Evolutionary conservation across 106 monocot genomes (phyloP), one percentile per base, ranked within the genome.

Genomic region (Hemerocallis citrina): DNA sequence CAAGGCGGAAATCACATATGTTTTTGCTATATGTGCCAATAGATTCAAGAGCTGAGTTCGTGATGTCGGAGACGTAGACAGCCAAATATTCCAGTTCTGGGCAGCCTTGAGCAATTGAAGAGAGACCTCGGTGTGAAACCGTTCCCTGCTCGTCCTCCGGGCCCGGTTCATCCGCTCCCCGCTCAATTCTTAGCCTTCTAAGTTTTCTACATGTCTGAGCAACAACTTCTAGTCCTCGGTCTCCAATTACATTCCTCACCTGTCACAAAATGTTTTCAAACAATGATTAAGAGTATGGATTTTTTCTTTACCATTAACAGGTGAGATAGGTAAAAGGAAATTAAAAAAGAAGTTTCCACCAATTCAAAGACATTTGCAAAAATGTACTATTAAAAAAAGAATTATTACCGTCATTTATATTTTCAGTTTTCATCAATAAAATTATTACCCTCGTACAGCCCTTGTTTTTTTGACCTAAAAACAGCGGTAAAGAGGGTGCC

Each of bases 201-300:
- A 96, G 74, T 61, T 39, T 81, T 75, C 70, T 87, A 55, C 96
- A 91, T 17, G 75, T 87, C 44, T 79, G 65, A 36, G 77, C 75
- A 40, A 96, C 76, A 42, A 96, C 77, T 68, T 79, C 81, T 6
- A 96, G 41, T 27, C 91, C 91, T 35, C 87, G 71, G 57, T 91
- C 96, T 35, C 90, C 87, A 62, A 96, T 96, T 11, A 87, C 87
- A 70, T 96, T 75, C 68, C 90, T 70, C 42, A 84, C 84, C 95
- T 95, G 54, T 31, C 7, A 60, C 3, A 58, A 36, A 19, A 43
- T n/a, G n/a, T 56, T 32, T 32, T 14, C 7, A 56, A 37, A n/a
- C n/a, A n/a, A n/a, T n/a, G n/a, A n/a, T n/a, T n/a, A n/a, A n/a
- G n/a, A n/a, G n/a, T n/a, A n/a, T n/a, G n/a, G n/a, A n/a, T n/a